These are phyloP conservation scores for Macrophomina pseudophaseolina DNA, from an alignment of 2,329 filamentous ascomycete species.

Conservation along the genomic window DNA sequence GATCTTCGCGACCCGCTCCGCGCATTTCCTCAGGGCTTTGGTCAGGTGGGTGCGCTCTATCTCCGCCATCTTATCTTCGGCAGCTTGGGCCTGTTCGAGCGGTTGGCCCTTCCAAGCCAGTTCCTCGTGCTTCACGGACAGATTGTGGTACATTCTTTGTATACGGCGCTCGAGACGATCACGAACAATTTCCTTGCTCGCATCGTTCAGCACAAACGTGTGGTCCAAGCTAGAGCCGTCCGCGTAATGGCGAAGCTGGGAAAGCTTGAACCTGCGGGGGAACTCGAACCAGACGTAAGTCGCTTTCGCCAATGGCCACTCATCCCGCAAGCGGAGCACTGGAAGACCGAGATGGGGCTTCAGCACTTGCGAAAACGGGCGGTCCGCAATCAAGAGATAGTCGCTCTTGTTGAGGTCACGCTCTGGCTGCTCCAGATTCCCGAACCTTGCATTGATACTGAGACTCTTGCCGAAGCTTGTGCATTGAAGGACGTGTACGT, in stretches of 20 bases:
- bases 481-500: too few species aligned
- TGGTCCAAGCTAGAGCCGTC: neutral
- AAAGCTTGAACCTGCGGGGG: neutral
- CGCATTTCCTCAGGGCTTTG: too few species aligned
- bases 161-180: neutral
- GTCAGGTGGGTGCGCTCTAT: too few species aligned
- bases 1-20: too few species aligned
- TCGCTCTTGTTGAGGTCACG: neutral
- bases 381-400: neutral
- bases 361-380: too few species aligned
- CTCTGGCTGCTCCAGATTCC: too few species aligned
- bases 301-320: neutral
- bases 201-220: neutral
- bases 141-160: neutral
- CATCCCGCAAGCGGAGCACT: neutral
- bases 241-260: neutral
- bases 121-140: neutral
- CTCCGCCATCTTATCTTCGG: too few species aligned
- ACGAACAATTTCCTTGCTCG: neutral
- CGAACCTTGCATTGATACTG: too few species aligned
- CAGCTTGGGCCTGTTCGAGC: too few species aligned
- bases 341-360: neutral
- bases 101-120: too few species aligned
- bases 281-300: neutral
- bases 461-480: too few species aligned